Conservation (phyloP, 208 protist species). For the Leishmania mexicana region DNA sequence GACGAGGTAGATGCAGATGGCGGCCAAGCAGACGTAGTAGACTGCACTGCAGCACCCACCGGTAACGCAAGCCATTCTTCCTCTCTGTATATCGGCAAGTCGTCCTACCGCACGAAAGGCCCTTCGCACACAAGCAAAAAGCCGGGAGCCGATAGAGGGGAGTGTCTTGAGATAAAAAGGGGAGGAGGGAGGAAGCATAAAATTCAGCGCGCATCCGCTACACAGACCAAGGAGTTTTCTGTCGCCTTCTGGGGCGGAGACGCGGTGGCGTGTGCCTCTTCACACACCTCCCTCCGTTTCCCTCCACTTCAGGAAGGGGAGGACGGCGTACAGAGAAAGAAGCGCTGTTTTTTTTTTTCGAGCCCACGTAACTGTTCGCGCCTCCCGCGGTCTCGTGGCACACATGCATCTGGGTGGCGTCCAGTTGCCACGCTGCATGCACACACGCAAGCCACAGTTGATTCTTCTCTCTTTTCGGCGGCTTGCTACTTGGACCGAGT, state of each 20-base stretch:
- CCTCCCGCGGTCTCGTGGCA: not conserved
- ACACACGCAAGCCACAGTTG: not conserved
- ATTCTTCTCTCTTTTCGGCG: not conserved
- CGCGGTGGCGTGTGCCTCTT: not conserved
- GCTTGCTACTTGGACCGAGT: not conserved
- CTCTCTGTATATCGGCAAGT: not conserved
- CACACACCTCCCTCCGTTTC: not conserved
- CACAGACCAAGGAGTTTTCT: not conserved
- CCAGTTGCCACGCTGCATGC: not conserved
- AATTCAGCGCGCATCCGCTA: not conserved
- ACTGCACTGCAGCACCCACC: constrained; percentile 15
- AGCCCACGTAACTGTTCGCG: not conserved
- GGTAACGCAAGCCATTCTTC: not conserved
- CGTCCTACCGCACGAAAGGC: not conserved
- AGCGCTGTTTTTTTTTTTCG: not conserved
- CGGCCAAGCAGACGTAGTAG: constrained; percentile 22
- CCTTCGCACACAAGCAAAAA: not conserved
- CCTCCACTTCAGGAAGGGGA: not conserved
- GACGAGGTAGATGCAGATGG: constrained; percentile 27
- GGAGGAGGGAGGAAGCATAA: not conserved
- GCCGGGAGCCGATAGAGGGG: not conserved
- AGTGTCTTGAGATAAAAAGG: not conserved
- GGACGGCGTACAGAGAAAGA: not conserved
- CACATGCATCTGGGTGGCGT: not conserved
- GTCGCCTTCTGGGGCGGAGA: not conserved